These are phyloP conservation scores for Neurospora sp. DNA, from an alignment of 495 filamentous ascomycete species.

Conservation along the genomic window DNA sequence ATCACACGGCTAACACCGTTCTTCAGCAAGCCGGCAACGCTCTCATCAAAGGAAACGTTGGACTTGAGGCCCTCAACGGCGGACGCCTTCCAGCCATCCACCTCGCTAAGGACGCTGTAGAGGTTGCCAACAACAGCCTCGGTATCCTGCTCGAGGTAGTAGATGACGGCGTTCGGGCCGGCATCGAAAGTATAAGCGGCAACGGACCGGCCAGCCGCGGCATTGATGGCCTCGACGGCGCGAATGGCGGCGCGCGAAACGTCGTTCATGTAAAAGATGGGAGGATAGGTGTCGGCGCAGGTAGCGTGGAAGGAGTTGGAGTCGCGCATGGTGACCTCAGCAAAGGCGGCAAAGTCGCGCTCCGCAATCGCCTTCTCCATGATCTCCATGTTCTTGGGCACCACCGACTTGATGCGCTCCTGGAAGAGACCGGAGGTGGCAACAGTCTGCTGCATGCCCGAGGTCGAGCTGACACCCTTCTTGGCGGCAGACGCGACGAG, in stretches of 20 bases:
- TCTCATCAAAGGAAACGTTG: slow-evolving; percentile 46
- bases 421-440: slow-evolving; percentile 74
- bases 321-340: slow-evolving; percentile 85
- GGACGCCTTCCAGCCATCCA: slow-evolving; percentile 54
- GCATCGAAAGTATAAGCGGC: slow-evolving; percentile 97
- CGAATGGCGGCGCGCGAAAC: slow-evolving; percentile 74
- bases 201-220: slow-evolving; percentile 56
- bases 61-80: slow-evolving; percentile 28
- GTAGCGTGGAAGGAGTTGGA: slow-evolving; percentile 94
- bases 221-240: slow-evolving; percentile 82
- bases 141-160: slow-evolving; percentile 74
- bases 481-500: slow-evolving; percentile 86
- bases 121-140: slow-evolving; percentile 62
- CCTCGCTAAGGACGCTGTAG: slow-evolving; percentile 36
- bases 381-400: slow-evolving; percentile 72
- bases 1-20: slow-evolving; percentile 82
- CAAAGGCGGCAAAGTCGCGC: slow-evolving; percentile 79
- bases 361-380: slow-evolving; percentile 75
- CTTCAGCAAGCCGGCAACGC: slow-evolving; percentile 52
- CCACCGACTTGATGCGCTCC: slow-evolving; percentile 58
- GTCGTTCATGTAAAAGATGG: slow-evolving; percentile 98
- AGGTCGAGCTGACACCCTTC: slow-evolving; percentile 85
- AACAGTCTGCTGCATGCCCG: slow-evolving; percentile 95
- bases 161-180: slow-evolving; percentile 92
- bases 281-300: slow-evolving; percentile 88